Base-by-base conservation (phyloP, 2,329 filamentous ascomycete species). In the Capronia epimyces region DNA sequence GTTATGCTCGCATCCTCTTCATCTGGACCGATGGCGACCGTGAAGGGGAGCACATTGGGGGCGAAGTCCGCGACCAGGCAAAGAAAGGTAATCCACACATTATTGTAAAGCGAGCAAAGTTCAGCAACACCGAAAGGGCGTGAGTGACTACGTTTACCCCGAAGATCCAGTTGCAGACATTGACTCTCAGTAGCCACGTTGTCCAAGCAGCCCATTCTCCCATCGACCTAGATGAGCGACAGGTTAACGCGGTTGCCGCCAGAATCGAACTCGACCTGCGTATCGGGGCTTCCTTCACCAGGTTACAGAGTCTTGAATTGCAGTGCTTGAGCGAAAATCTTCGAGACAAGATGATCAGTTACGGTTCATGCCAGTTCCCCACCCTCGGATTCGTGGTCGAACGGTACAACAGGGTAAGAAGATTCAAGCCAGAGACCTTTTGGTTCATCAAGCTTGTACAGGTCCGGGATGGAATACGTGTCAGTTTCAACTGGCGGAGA, bases 21-120 rank as follows among this genome's bases (percentile, higher is more conserved):
- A 96, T 98, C 62, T 98, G 93, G 93, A 98, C 93, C 0, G 93
- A 98, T 76, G 97, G 93, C 69, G 93, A 98, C 75, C 83, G 90
- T 49, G 93, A 98, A 75, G 93, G 93, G 29, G 93, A 98, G 67
- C 87, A 97, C 65, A 98, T 98, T 60, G 93, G 93, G 5, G 79
- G 86, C 32, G 91, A 98, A 67, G 91, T 98, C 54, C 83, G 89
- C 39, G 80, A 86, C 46, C 84, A 91, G 52, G 93, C 93, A 3
- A 74, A 76, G 41, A 82, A 82, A 63, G 84, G 80, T 8, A 97
- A 96, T 57, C 69, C 76, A 8, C 74, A 74, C 1, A 82, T 98
- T 36, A 77, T 89, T 55, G 80, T 96, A 50, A 93, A 88, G 64
- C 80, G 93, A 62, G 93, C 93, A 12, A 84, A 76, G 53, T 98